Conservation (phyloP, 2,329 filamentous ascomycete species). For the Coniella vitis region DNA sequence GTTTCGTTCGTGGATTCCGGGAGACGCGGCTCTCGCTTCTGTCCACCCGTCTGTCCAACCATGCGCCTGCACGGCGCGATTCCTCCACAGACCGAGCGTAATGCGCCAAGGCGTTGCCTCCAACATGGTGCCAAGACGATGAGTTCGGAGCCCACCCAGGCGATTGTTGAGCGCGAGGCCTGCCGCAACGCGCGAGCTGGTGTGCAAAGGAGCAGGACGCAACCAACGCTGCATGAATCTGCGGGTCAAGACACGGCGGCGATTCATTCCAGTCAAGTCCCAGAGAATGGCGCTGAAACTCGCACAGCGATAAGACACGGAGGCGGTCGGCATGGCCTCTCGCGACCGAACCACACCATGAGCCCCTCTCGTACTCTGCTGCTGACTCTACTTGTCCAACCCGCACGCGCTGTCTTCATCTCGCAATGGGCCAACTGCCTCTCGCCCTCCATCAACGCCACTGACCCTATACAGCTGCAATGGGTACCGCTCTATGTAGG, state of each 20-base stretch:
- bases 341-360: slow-evolving; percentile 13
- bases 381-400: slow-evolving; percentile 24
- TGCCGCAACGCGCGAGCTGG: not conserved
- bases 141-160: not conserved
- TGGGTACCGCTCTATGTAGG: slow-evolving; percentile 71
- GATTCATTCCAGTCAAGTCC: not conserved
- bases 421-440: slow-evolving; percentile 85
- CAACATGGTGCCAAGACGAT: slow-evolving; percentile 9
- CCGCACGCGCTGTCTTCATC: slow-evolving; percentile 53
- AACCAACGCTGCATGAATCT: no score
- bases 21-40: slow-evolving; percentile 1
- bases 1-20: slow-evolving; percentile 7
- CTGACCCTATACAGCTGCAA: slow-evolving; percentile 59
- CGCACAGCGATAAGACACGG: not conserved
- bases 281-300: not conserved
- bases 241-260: not conserved
- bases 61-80: slow-evolving; percentile 14
- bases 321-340: not conserved
- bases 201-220: not conserved
- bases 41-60: slow-evolving; percentile 6
- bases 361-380: slow-evolving; percentile 31
- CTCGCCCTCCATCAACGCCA: slow-evolving; percentile 49
- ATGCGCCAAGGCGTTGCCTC: slow-evolving; percentile 3
- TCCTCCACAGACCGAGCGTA: slow-evolving; percentile 7
- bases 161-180: not conserved